Evolutionary conservation across 148 eudicot species (phyloP).

Genomic region (Fagopyrum esculentum): DNA sequence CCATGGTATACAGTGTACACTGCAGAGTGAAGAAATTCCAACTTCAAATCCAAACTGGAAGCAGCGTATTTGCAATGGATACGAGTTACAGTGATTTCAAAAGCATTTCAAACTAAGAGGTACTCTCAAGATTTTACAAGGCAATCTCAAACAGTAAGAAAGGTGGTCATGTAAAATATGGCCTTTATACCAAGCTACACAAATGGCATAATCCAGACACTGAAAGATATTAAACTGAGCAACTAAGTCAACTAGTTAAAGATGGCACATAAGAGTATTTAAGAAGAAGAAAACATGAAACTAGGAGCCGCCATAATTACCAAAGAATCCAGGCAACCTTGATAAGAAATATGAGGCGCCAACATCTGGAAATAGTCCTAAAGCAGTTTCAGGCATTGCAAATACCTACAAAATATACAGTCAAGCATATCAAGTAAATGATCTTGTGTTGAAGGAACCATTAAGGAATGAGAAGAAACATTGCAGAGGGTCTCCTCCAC

Average conservation of each 20-base stretch:
- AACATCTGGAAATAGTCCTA: conserved; percentile 93
- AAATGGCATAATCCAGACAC: too few relatives aligned
- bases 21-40: too few relatives aligned
- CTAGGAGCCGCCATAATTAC: conserved; percentile 25
- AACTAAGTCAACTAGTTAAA: neutral
- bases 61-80: too few relatives aligned
- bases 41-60: too few relatives aligned
- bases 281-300: neutral
- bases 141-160: too few relatives aligned
- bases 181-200: too few relatives aligned
- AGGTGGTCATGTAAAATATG: too few relatives aligned
- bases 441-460: neutral
- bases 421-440: neutral
- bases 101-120: too few relatives aligned
- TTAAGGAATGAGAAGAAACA: neutral
- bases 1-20: too few relatives aligned
- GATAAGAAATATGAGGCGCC: conserved; percentile 89
- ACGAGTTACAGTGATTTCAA: too few relatives aligned
- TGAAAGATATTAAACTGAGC: neutral
- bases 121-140: too few relatives aligned
- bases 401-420: conserved; percentile 45
- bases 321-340: conserved; percentile 92
- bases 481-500: neutral
- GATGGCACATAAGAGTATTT: neutral
- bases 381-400: conserved; percentile 98